phyloP scores from a whole-genome alignment of 305 asterid species.

The Andrographis paniculata region DNA sequence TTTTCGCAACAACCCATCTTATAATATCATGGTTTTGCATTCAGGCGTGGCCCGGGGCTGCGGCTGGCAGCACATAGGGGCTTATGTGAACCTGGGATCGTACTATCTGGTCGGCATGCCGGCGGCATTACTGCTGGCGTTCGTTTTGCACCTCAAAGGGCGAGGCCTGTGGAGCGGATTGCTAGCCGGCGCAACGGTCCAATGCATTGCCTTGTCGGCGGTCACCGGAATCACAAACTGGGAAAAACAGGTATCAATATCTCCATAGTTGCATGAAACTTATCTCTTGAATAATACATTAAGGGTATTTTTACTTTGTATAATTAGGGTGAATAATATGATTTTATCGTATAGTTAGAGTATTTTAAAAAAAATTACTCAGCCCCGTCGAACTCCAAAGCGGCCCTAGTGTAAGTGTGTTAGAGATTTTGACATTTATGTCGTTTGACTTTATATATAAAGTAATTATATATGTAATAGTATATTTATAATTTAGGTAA shows the following conservation, averaged over 20 bases:
- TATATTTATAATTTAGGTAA: no score
- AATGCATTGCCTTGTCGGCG: conserved; percentile 27
- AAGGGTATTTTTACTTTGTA: no score
- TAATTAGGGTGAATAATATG: no score
- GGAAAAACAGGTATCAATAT: conserved; percentile 37
- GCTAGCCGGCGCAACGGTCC: conserved; percentile 32
- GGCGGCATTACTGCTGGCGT: conserved; percentile 29
- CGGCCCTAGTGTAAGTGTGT: no score
- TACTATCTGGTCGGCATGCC: conserved; percentile 50
- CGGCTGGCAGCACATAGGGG: conserved; percentile 62
- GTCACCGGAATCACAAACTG: conserved; percentile 39
- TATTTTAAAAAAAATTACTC: no score
- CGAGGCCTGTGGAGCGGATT: conserved; percentile 56
- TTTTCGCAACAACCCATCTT: no score
- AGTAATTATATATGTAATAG: no score
- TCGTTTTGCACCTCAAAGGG: conserved; percentile 30
- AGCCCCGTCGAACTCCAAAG: no score
- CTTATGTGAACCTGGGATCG: conserved; percentile 47
- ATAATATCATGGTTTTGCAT: no score
- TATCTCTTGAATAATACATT: neutral
- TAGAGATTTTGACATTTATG: no score
- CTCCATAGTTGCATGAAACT: neutral
- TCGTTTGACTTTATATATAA: no score
- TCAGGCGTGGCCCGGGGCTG: conserved; percentile 64
- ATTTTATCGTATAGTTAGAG: no score